Percentiles rank a stretch among this genome's conserved stretches.
phyloP scores from a whole-genome alignment of 805 yeast genomes.

The Starmerella floricola region DNA sequence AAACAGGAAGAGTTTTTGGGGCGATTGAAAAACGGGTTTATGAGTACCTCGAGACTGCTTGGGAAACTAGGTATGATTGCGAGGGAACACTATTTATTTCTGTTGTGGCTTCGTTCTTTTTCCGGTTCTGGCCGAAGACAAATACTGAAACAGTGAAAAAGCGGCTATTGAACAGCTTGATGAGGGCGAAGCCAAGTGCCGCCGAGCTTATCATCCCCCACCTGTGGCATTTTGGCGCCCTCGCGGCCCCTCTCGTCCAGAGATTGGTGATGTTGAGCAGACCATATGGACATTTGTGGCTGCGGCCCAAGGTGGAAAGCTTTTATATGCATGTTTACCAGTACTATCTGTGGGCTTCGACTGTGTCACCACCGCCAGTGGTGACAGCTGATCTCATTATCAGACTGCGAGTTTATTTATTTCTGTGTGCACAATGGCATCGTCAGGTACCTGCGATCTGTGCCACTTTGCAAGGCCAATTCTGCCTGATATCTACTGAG shows the following conservation, averaged over 20 bases:
- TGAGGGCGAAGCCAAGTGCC: conserved; percentile 4
- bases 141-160: not conserved
- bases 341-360: conserved; percentile 1
- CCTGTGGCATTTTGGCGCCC: conserved; percentile 14
- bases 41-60: conserved; percentile 11
- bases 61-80: conserved; percentile 4
- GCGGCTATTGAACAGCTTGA: conserved; percentile 8
- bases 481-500: conserved; percentile 5
- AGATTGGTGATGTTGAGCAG: not conserved
- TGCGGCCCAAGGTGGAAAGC: not conserved
- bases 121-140: conserved; percentile 14
- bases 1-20: conserved; percentile 7
- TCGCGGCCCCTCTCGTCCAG: conserved; percentile 8
- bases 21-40: conserved; percentile 10
- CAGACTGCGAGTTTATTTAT: conserved; percentile 5
- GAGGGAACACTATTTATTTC: conserved; percentile 6
- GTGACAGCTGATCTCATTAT: conserved; percentile 5
- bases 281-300: conserved; percentile 5
- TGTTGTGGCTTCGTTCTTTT: conserved; percentile 6
- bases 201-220: conserved; percentile 10
- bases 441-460: conserved; percentile 10
- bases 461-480: conserved; percentile 16
- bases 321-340: conserved; percentile 11
- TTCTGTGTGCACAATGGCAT: conserved; percentile 15
- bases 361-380: not conserved